Evolutionary conservation across 768 basidiomycete species (phyloP).

Genomic region (Agaricus subrufescens): DNA sequence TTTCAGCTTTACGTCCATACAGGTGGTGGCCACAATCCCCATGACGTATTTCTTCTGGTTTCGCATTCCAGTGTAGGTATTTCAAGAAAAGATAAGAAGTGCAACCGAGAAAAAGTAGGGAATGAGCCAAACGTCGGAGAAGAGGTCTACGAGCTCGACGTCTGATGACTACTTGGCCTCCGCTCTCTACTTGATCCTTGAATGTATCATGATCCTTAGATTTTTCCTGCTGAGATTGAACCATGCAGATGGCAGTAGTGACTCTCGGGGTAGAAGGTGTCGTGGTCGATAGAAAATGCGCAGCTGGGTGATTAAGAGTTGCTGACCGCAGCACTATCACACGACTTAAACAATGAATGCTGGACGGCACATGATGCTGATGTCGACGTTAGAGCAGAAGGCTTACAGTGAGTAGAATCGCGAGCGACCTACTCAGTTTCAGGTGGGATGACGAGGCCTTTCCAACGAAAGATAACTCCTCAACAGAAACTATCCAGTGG

Average conservation of each 20-base stretch:
- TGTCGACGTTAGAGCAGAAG: no score
- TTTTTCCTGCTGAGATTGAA: neutral
- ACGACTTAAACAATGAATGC: no score
- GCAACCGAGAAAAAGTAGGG: neutral
- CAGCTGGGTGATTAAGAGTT: no score
- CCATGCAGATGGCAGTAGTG: neutral
- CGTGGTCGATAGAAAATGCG: no score
- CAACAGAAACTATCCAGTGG: no score
- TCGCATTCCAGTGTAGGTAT: neutral
- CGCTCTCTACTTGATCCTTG: slow-evolving; percentile 1
- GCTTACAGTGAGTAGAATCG: no score
- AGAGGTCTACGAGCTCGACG: neutral
- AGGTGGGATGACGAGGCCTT: no score
- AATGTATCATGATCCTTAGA: neutral
- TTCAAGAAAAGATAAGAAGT: neutral
- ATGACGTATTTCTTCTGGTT: neutral
- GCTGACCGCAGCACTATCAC: no score
- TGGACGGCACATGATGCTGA: no score
- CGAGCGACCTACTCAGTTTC: no score
- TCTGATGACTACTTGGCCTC: neutral
- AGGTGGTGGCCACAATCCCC: neutral
- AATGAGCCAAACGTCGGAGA: neutral
- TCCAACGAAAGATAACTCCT: no score
- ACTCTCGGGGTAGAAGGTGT: no score
- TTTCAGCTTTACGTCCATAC: neutral